Percentiles rank a stretch among this genome's conserved stretches.
Conservation (phyloP, 768 basidiomycete genomes). For the Kwoniella botswanensis region DNA sequence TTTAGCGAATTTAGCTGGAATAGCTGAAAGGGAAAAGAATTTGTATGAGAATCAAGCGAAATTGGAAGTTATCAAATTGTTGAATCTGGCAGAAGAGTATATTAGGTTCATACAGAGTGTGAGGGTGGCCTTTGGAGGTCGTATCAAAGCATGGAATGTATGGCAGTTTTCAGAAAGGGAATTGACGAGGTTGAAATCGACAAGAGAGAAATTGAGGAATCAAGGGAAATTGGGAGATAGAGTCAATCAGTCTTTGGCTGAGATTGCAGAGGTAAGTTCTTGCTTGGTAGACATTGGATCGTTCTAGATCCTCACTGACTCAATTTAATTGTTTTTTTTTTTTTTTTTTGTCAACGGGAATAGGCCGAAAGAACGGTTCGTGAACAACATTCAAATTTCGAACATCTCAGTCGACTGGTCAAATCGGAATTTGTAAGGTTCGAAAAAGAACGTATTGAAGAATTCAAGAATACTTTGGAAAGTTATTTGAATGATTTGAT, state of each 20-base stretch:
- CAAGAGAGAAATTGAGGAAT: constrained; percentile 79
- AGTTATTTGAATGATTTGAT: constrained; percentile 87
- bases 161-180: constrained; percentile 85
- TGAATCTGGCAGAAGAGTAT: constrained; percentile 91
- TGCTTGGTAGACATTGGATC: background rate
- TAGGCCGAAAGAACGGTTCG: constrained; percentile 83
- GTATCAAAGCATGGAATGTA: constrained; percentile 76
- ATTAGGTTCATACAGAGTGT: constrained; percentile 87
- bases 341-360: background rate
- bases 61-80: constrained; percentile 78
- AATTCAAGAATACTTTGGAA: constrained; percentile 85
- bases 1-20: constrained; percentile 72
- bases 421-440: constrained; percentile 89
- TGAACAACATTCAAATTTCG: constrained; percentile 86
- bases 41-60: constrained; percentile 74
- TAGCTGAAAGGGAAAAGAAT: constrained; percentile 76
- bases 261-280: constrained; percentile 75
- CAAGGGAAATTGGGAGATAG: constrained; percentile 68
- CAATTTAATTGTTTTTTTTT: background rate
- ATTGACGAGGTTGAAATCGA: constrained; percentile 70
- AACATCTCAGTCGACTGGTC: constrained; percentile 81
- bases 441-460: constrained; percentile 89
- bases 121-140: constrained; percentile 81
- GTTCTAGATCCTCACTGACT: background rate
- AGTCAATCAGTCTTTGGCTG: constrained; percentile 72